Conservation (phyloP, 805 yeast species). For the Cyberlindnera suaveolens region DNA sequence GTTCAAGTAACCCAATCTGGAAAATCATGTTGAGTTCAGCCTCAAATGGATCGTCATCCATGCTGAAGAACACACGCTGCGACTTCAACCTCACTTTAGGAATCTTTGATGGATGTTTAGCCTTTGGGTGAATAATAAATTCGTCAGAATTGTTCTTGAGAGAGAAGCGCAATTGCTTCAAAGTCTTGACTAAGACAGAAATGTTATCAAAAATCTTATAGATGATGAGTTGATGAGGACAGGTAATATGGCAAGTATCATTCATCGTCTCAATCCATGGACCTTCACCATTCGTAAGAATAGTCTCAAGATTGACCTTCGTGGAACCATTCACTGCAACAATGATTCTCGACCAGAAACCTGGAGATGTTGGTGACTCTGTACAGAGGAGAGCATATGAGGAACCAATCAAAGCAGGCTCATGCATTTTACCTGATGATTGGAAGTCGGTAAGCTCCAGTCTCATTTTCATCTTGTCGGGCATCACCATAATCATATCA, state of each 20-base stretch:
- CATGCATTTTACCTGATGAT: slow-evolving; percentile 15
- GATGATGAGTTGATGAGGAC: slow-evolving; percentile 72
- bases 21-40: slow-evolving; percentile 57
- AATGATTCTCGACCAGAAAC: slow-evolving; percentile 44
- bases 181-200: slow-evolving; percentile 58
- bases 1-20: slow-evolving; percentile 64
- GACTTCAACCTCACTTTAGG: slow-evolving; percentile 56
- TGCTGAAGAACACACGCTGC: slow-evolving; percentile 48
- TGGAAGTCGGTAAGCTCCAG: slow-evolving; percentile 34
- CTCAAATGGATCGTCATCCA: slow-evolving; percentile 92
- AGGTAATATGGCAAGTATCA: slow-evolving; percentile 41
- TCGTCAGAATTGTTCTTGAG: slow-evolving; percentile 36
- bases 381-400: slow-evolving; percentile 39
- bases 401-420: slow-evolving; percentile 23
- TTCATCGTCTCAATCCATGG: slow-evolving; percentile 34
- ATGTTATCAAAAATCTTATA: slow-evolving; percentile 78
- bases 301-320: slow-evolving; percentile 24
- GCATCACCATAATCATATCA: slow-evolving; percentile 31
- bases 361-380: slow-evolving; percentile 43
- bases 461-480: slow-evolving; percentile 43
- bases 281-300: slow-evolving; percentile 20
- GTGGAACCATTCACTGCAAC: slow-evolving; percentile 32
- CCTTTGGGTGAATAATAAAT: slow-evolving; percentile 32
- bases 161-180: slow-evolving; percentile 52
- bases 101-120: slow-evolving; percentile 37